Evolutionary conservation across 1,284 basidiomycete species (phyloP).

Genomic region (Ceratobasidium sp.): DNA sequence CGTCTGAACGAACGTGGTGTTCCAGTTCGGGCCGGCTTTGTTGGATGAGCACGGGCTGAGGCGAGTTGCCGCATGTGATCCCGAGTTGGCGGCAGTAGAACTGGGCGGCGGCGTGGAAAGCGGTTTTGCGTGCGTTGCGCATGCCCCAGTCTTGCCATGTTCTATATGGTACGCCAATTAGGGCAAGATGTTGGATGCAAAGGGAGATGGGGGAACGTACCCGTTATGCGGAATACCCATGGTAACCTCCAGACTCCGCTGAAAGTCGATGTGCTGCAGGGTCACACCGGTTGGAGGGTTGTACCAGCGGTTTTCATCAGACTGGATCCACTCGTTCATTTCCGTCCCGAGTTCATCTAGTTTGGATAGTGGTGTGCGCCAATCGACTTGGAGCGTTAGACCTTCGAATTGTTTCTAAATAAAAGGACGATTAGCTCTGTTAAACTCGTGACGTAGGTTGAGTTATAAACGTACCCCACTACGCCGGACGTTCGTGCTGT

Average conservation of each 20-base stretch:
- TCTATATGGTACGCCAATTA: constrained; percentile 51
- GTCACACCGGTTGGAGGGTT: constrained; percentile 73
- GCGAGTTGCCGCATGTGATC: constrained; percentile 69
- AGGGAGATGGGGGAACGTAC: constrained; percentile 58
- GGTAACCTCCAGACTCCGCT: constrained; percentile 73
- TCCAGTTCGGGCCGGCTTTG: constrained; percentile 33
- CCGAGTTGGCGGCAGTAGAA: constrained; percentile 76
- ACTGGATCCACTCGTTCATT: constrained; percentile 78
- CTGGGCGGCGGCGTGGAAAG: constrained; percentile 80
- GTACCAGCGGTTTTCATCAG: constrained; percentile 81
- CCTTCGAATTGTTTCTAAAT: constrained; percentile 74
- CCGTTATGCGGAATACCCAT: constrained; percentile 78
- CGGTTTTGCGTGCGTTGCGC: constrained; percentile 71
- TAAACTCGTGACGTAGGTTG: too few species aligned
- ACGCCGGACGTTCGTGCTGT: constrained; percentile 75
- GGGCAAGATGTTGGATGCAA: not conserved
- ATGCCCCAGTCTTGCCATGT: constrained; percentile 77
- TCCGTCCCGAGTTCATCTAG: constrained; percentile 73
- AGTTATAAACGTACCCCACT: constrained; percentile 70
- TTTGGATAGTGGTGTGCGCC: constrained; percentile 78
- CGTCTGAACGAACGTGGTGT: constrained; percentile 9
- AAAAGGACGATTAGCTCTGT: not conserved
- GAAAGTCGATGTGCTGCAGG: constrained; percentile 72
- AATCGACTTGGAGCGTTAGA: constrained; percentile 76
- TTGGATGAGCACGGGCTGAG: constrained; percentile 65